phyloP scores from a whole-genome alignment of 208 protist genomes.

The Acanthamoeba sp. region DNA sequence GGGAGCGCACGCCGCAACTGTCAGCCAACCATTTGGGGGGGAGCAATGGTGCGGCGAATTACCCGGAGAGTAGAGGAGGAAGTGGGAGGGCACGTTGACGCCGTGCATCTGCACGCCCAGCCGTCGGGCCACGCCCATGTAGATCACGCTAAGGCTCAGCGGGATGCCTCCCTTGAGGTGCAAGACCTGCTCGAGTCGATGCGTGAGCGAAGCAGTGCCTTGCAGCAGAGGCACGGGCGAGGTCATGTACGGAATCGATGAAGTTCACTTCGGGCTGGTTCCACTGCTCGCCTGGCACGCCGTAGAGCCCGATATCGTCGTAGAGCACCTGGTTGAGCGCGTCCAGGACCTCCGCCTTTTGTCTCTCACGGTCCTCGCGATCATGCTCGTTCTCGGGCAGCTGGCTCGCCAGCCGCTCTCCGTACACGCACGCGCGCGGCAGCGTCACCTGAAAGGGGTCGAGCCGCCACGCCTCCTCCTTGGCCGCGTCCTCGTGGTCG shows the following conservation, averaged over 20 bases:
- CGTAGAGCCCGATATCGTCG: conserved; percentile 31
- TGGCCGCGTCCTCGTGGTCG: background rate
- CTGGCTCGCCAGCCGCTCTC: background rate
- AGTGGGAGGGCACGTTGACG: conserved; percentile 15
- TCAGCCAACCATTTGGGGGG: too few relatives aligned
- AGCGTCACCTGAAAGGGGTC: background rate
- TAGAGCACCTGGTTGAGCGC: background rate
- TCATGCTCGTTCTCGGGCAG: too few relatives aligned
- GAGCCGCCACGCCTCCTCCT: conserved; percentile 38
- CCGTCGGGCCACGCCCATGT: conserved; percentile 23
- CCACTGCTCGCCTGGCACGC: background rate
- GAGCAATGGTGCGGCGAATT: background rate
- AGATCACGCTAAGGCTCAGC: conserved; percentile 15
- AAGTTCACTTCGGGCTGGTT: background rate
- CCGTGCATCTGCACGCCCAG: background rate
- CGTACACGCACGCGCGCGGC: conserved; percentile 6
- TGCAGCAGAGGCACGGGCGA: background rate
- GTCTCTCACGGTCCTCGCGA: too few relatives aligned
- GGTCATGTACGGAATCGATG: conserved; percentile 43
- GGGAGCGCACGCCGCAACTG: too few relatives aligned
- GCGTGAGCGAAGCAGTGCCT: background rate
- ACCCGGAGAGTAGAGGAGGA: conserved; percentile 40
- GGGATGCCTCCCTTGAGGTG: conserved; percentile 46
- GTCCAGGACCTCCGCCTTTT: background rate
- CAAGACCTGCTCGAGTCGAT: background rate